These are phyloP conservation scores for Termitomyces sp. DNA, from an alignment of 768 basidiomycete species.

Conservation along the genomic window DNA sequence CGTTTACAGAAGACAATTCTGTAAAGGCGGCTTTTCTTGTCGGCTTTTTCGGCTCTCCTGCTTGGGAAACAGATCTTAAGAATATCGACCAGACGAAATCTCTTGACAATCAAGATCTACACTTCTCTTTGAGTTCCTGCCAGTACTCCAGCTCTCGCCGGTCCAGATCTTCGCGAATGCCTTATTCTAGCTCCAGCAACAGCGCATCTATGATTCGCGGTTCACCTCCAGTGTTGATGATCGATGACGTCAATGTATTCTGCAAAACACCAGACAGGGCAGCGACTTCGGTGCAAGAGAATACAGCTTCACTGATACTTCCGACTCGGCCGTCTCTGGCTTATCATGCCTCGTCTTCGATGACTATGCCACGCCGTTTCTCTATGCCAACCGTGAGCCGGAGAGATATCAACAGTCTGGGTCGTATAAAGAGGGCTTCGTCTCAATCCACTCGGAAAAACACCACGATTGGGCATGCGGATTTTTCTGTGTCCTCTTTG, in stretches of 20 bases:
- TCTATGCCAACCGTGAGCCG: conserved; percentile 26
- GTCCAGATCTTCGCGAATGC: conserved; percentile 5
- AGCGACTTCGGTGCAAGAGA: conserved; percentile 1
- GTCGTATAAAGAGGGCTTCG: conserved; percentile 18
- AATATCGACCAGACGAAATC: conserved; percentile 14
- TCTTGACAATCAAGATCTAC: conserved; percentile 14
- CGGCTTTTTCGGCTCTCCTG: conserved; percentile 43
- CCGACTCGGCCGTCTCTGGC: conserved; percentile 17
- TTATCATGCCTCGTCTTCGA: conserved; percentile 8
- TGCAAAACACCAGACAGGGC: conserved; percentile 4
- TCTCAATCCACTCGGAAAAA: conserved; percentile 19
- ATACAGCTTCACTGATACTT: conserved; percentile 13
- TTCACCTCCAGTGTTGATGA: conserved; percentile 15
- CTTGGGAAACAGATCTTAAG: conserved; percentile 36
- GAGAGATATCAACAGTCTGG: conserved; percentile 11
- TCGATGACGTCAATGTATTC: conserved; percentile 7
- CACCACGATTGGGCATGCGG: conserved; percentile 16
- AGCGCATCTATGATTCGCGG: background rate
- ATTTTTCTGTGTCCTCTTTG: conserved; percentile 9
- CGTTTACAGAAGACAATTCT: background rate
- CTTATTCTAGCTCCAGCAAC: conserved; percentile 8
- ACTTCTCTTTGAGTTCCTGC: conserved; percentile 17
- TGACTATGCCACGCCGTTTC: conserved; percentile 19
- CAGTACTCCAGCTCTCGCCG: conserved; percentile 15
- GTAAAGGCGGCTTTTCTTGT: conserved; percentile 35